These are phyloP conservation scores for Lyophyllum decastes DNA, from an alignment of 768 basidiomycete species.

Conservation along the genomic window DNA sequence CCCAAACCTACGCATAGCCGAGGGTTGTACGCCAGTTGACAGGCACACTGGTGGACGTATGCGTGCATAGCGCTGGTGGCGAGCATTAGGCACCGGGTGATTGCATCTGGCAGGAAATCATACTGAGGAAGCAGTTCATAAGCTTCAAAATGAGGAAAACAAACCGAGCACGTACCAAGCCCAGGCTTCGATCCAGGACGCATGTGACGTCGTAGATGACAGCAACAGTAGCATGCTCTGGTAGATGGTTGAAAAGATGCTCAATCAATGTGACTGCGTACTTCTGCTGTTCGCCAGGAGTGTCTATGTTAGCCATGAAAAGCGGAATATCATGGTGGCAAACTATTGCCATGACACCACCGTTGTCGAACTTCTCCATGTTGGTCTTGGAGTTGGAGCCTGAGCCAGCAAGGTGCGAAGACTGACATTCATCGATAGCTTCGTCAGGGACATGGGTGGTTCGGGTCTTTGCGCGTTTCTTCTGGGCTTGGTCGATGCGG, in stretches of 20 bases:
- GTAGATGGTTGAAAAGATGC: conserved; percentile 29
- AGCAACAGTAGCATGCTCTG: conserved; percentile 23
- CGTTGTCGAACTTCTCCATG: conserved; percentile 29
- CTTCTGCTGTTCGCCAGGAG: conserved; percentile 38
- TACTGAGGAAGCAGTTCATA: conserved; percentile 19
- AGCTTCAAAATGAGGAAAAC: neutral
- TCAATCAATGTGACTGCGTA: conserved; percentile 35
- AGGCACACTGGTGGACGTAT: conserved; percentile 18
- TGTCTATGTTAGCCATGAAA: conserved; percentile 36
- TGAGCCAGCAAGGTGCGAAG: conserved; percentile 30
- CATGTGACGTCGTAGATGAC: conserved; percentile 37
- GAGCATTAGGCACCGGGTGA: conserved; percentile 5
- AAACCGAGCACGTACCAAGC: conserved; percentile 23
- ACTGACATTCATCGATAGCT: conserved; percentile 35
- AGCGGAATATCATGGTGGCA: conserved; percentile 38
- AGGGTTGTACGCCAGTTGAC: conserved; percentile 33
- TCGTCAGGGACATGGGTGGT: conserved; percentile 27
- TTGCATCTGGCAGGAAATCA: conserved; percentile 21
- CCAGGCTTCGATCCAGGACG: conserved; percentile 28
- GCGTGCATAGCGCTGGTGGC: conserved; percentile 39
- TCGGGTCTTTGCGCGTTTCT: neutral
- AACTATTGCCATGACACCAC: conserved; percentile 31
- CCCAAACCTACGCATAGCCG: conserved; percentile 16
- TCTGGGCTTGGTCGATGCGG: conserved; percentile 22
- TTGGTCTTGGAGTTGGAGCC: conserved; percentile 20